phyloP scores from a whole-genome alignment of 2,329 filamentous ascomycete species.

The Orbilia oligospora region DNA sequence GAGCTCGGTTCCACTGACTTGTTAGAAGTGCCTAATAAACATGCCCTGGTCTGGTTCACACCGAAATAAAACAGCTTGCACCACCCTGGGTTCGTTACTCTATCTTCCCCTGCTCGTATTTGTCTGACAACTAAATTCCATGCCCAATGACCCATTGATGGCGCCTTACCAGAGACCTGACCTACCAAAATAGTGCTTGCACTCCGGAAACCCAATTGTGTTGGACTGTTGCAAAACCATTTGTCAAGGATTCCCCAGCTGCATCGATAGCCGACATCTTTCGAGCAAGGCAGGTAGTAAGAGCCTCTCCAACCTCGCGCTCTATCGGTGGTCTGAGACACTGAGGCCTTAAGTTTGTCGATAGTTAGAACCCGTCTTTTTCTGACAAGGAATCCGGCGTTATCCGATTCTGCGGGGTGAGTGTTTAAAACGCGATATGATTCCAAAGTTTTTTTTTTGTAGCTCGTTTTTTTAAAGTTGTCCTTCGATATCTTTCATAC shows the following conservation, averaged over 20 bases:
- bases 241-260: constrained; percentile 34
- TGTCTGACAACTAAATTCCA: neutral
- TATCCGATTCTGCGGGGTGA: constrained; percentile 43
- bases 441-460: constrained; percentile 25
- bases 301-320: constrained; percentile 22
- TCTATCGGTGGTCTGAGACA: constrained; percentile 45
- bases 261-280: constrained; percentile 48
- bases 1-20: neutral
- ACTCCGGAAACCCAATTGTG: constrained; percentile 2
- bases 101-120: neutral
- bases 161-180: constrained; percentile 5
- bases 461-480: neutral
- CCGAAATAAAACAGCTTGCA: neutral
- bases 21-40: neutral
- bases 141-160: constrained; percentile 15
- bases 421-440: constrained; percentile 59
- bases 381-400: constrained; percentile 54
- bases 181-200: constrained; percentile 15
- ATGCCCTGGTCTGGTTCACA: neutral
- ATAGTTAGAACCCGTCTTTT: constrained; percentile 3
- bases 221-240: constrained; percentile 37
- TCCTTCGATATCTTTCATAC: constrained; percentile 11
- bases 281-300: constrained; percentile 47
- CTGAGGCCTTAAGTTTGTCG: constrained; percentile 44
- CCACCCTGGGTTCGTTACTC: neutral